Evolutionary conservation across 2,329 filamentous ascomycete species (phyloP).

Genomic region (Pyrenophora tritici-repentis): DNA sequence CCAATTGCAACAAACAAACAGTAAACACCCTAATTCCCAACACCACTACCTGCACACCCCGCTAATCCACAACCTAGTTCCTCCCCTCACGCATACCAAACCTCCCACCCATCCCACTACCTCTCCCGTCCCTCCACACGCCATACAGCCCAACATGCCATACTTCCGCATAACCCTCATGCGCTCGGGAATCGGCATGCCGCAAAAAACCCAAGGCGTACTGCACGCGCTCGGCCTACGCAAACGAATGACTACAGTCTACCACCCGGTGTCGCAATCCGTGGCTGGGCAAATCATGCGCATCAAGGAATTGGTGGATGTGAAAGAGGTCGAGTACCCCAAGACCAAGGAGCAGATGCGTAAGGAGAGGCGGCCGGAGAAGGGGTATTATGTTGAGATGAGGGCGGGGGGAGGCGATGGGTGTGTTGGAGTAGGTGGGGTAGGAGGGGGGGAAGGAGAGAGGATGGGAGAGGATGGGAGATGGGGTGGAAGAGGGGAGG

Average conservation of each 20-base stretch:
- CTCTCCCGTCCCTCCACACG: too few relatives aligned
- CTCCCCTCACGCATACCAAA: too few relatives aligned
- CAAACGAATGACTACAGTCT: conserved; percentile 84
- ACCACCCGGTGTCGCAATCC: conserved; percentile 80
- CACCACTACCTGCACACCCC: background rate
- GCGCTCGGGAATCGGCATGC: conserved; percentile 87
- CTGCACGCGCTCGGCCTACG: conserved; percentile 84
- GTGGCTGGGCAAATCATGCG: conserved; percentile 90
- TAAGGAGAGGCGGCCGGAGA: conserved; percentile 72
- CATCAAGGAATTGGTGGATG: conserved; percentile 88
- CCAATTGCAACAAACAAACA: too few relatives aligned
- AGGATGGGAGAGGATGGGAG: background rate
- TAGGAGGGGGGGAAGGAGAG: conserved; percentile 1
- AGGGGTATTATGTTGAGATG: conserved; percentile 79
- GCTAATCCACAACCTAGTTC: background rate
- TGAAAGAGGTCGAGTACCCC: conserved; percentile 73
- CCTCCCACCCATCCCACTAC: conserved; percentile 2
- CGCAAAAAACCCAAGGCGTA: conserved; percentile 74
- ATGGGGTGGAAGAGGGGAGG: too few relatives aligned
- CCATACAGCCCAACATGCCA: conserved; percentile 60
- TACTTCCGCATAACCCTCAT: conserved; percentile 92
- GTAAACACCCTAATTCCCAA: background rate
- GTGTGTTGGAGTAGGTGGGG: conserved; percentile 11
- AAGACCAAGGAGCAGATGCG: conserved; percentile 72
- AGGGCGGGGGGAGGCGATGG: conserved; percentile 31